Base-by-base conservation (phyloP, 768 basidiomycete genomes). In the Leucosporidium yakuticum region DNA sequence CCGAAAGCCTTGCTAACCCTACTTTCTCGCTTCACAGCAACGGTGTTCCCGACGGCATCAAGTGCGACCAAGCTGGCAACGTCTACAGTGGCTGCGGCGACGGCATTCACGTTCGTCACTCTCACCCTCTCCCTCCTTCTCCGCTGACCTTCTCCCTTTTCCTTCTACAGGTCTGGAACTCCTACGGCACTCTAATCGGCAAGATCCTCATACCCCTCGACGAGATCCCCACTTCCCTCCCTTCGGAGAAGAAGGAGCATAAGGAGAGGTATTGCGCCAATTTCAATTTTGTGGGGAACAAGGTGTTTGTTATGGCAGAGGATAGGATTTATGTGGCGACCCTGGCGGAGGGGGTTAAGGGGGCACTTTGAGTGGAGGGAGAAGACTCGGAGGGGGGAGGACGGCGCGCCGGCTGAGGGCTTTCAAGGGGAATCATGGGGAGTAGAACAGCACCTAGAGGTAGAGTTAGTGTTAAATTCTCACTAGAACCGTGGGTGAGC, bases 71-170 rank as follows among this genome's bases (percentile, higher is more conserved):
- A 6, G 76, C 81, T 0, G 86, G 86, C 0, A 88, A 89, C 69
- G 83, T 89, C 0, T 89, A 85, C 74, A 80, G 85, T 0, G 86
- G 85, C 2, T 84, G 84, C 64, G 87, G 84, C n/a, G 88, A 89
- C 65, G 88, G 87, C 49, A 82, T 84, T 0, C 84, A 88, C 32
- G 86, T 85, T 47, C 27, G 57, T 36, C 23, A 20, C 20, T 27
- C 55, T 23, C 23, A 21, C 60, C 19, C 15, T 39, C 29, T 50
- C 60, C 27, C 27, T 27, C 20, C 39, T 34, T 31, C 54, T 49
- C 29, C 31, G 19, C 56, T 17, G 21, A 20, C 23, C 49, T 23
- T 4, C 49, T 23, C 23, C 25, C 9, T 25, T 29, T 19, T 21
- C 36, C 15, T 23, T 21, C 19, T 3, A 34, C 63, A 73, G 63